Evolutionary conservation across 495 filamentous ascomycete genomes (phyloP).

Genomic region (Neurospora sp.): DNA sequence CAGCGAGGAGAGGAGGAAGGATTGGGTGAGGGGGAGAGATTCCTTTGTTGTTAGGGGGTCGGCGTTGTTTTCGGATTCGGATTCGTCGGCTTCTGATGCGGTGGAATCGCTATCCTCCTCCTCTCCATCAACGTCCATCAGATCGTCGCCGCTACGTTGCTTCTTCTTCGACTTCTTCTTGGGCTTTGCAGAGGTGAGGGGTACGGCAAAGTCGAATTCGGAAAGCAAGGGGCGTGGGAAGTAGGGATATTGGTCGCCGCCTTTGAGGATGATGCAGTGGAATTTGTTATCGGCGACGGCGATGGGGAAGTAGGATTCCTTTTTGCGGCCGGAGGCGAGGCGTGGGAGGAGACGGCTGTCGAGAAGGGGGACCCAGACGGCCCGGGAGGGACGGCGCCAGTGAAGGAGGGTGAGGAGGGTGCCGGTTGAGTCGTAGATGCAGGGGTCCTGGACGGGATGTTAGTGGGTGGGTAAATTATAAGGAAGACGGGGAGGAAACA

Average conservation of each 20-base stretch:
- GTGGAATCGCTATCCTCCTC: conserved; percentile 13
- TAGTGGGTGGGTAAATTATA: background rate
- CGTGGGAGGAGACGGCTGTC: conserved; percentile 80
- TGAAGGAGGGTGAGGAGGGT: conserved; percentile 79
- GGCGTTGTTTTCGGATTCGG: conserved; percentile 26
- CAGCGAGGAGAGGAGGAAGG: conserved; percentile 65
- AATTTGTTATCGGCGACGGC: conserved; percentile 88
- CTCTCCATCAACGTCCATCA: conserved; percentile 25
- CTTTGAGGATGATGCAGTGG: conserved; percentile 98
- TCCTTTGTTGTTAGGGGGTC: conserved; percentile 20
- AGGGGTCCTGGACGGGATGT: conserved; percentile 49
- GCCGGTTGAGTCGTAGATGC: conserved; percentile 85
- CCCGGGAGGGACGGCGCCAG: conserved; percentile 78
- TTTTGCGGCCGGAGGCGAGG: conserved; percentile 69
- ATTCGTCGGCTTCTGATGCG: conserved; percentile 11
- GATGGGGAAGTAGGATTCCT: conserved; percentile 90
- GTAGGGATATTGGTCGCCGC: conserved; percentile 84
- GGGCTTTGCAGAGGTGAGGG: conserved; percentile 47
- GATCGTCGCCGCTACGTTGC: conserved; percentile 18
- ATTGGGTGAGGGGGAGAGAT: conserved; percentile 54
- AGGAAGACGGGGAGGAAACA: background rate
- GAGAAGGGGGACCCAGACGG: conserved; percentile 82
- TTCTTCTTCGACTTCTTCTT: conserved; percentile 24
- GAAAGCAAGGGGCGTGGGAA: conserved; percentile 86
- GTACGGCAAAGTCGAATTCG: conserved; percentile 88